Conservation (phyloP, 2,329 filamentous ascomycete species). For the Lasiodiplodia gonubiensis region DNA sequence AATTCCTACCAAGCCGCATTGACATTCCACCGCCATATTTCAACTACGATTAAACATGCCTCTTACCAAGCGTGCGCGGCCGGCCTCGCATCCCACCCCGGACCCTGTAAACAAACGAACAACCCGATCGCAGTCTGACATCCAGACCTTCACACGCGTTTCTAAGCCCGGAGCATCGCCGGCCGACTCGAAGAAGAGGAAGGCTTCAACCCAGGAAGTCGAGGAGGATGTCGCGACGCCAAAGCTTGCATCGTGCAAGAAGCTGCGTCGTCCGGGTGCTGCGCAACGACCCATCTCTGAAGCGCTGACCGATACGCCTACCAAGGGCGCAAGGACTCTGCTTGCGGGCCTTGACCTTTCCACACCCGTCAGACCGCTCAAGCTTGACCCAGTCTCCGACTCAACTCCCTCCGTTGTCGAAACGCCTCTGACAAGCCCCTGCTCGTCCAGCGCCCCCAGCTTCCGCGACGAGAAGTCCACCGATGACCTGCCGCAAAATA, state of each 20-base stretch:
- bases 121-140: slow-evolving; percentile 22
- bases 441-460: slow-evolving; percentile 28
- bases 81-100: slow-evolving; percentile 11
- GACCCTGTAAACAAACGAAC: slow-evolving; percentile 23
- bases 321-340: slow-evolving; percentile 40
- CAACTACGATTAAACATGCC: slow-evolving; percentile 12
- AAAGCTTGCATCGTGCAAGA: slow-evolving; percentile 26
- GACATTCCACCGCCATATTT: slow-evolving; percentile 21
- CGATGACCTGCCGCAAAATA: slow-evolving; percentile 45
- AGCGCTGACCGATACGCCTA: slow-evolving; percentile 44
- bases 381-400: slow-evolving; percentile 34
- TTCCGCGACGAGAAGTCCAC: slow-evolving; percentile 28
- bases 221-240: slow-evolving; percentile 1
- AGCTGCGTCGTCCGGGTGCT: slow-evolving; percentile 17
- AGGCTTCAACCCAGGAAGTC: slow-evolving; percentile 9
- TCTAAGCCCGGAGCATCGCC: slow-evolving; percentile 8
- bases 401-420: slow-evolving; percentile 33
- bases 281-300: slow-evolving; percentile 13
- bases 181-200: slow-evolving; percentile 24
- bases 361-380: slow-evolving; percentile 25
- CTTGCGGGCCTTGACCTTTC: slow-evolving; percentile 39
- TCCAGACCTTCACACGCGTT: slow-evolving; percentile 23
- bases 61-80: slow-evolving; percentile 7
- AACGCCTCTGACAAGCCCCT: slow-evolving; percentile 39
- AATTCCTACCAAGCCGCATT: slow-evolving; percentile 3